Evolutionary conservation across 305 asterid species (phyloP), one percentile per base, ranked within the genome.

Genomic region (Petunia hybrid): DNA sequence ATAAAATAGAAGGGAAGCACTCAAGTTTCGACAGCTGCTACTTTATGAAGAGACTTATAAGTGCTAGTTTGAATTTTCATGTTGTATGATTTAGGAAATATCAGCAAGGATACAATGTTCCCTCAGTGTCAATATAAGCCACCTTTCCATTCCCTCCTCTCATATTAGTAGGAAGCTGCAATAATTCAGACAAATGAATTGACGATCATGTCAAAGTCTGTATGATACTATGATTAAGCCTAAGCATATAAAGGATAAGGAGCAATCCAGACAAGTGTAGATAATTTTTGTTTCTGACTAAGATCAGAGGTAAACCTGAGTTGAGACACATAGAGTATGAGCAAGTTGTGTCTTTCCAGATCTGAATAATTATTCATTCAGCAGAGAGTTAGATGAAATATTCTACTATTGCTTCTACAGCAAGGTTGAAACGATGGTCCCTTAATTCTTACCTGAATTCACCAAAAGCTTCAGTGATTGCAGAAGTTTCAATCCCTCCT

Each of bases 271-370:
- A 74, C 31, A 5, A 1, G 6, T 51, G n/a, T 51, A 53, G 45
- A 53, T 43, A 42, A 7, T 36, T 14, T 36, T n/a, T 78, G 55
- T 61, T 67, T 69, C 73, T 59, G 22, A 62, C 36, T 64, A 78
- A 42, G 82, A 76, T 41, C 46, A 45, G 46, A 79, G 31, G 70
- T 80, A n/a, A 81, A 93, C 99, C 98, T 92, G 99, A 65, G 99
- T 95, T 67, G 98, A 88, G 80, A 95, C 98, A 48, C 99, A 95
- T 8, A 95, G 98, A 14, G 99, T 95, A 79, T 95, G 99, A 14
- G 97, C 98, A 83, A 94, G 97, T 88, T 95, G 99, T 79, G 99
- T 95, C 88, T 95, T 95, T 83, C 99, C 99, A 69, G 99, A 94
- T 87, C 99, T 95, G 92, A 80, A 66, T 85, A 85, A 80, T 77